Percentiles rank a stretch among this genome's conserved stretches.
These are phyloP conservation scores for Galeopsis tetrahit DNA, from an alignment of 257 asterid genomes.

Conservation along the genomic window DNA sequence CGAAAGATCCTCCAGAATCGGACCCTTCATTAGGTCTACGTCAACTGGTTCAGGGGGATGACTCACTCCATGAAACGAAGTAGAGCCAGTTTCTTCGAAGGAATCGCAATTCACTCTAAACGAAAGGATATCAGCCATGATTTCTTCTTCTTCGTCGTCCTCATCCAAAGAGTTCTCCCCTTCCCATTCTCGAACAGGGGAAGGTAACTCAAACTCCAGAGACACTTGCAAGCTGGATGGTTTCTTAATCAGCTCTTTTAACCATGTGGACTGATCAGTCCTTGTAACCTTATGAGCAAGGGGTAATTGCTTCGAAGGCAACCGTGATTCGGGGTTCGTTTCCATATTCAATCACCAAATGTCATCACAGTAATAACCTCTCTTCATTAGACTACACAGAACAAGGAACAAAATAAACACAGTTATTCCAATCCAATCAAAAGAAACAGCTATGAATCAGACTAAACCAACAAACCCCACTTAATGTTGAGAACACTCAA, in stretches of 20 bases:
- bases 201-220: conserved; percentile 40
- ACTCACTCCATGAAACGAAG: conserved; percentile 80
- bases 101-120: conserved; percentile 51
- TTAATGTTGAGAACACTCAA: background rate
- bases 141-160: conserved; percentile 55
- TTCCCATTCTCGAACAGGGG: conserved; percentile 46
- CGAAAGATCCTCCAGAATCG: conserved; percentile 59
- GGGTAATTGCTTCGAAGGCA: conserved; percentile 48
- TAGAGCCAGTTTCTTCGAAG: conserved; percentile 62
- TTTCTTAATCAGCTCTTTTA: conserved; percentile 41
- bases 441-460: background rate
- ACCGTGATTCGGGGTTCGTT: conserved; percentile 46
- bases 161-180: conserved; percentile 48
- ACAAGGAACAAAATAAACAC: conserved; percentile 24
- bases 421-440: conserved; percentile 10
- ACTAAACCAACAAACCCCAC: conserved; percentile 1
- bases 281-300: conserved; percentile 38
- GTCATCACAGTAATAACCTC: conserved; percentile 51
- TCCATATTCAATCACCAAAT: conserved; percentile 50
- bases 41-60: conserved; percentile 87
- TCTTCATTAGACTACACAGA: conserved; percentile 25
- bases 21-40: conserved; percentile 58
- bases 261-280: conserved; percentile 33
- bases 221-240: conserved; percentile 34
- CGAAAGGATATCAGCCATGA: conserved; percentile 48